Evolutionary conservation across 2,329 filamentous ascomycete species (phyloP), one percentile per base, ranked within the genome.

Genomic region (Botrytis squamosa): DNA sequence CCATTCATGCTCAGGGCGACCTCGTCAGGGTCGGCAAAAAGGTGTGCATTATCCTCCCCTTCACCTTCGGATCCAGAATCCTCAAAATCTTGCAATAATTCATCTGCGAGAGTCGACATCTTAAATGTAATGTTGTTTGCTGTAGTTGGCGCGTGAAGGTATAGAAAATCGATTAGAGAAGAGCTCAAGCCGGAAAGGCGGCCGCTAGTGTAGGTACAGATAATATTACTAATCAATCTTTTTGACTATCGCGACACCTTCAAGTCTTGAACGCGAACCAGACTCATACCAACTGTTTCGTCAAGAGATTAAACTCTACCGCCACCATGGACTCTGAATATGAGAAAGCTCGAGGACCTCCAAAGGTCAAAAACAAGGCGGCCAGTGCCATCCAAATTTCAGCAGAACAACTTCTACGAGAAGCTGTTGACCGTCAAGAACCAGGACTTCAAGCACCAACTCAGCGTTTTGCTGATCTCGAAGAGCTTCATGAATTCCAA

Each of bases 341-440:
- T 63, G 60, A 63, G 25, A 25, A 63, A 74, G 91, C 93, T 78
- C 92, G 95, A 77, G 96, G 95, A 79, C 95, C 96, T 74, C 95
- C 96, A 20, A 88, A 94, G 88, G 96, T 99, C 87, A 98, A 98
- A 84, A 98, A 99, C 87, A 99, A 99, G 92, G 94, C 93, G 77
- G 89, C 96, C 1, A 95, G 95, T 85, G 93, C 92, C 59, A 86
- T 93, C 74, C 92, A 98, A 85, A 97, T 99, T 82, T 97, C 93
- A 77, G 96, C 96, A 78, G 96, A 99, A 84, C 96, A 99, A 86
- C 91, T 99, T 76, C 91, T 99, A 62, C 93, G 96, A 79, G 96
- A 99, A 86, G 96, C 96, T 77, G 96, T 98, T 77, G 96, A 99
- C 84, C 91, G 96, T 75, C 96, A 98, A 84, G 96, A 99, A 84